phyloP scores from a whole-genome alignment of 768 basidiomycete genomes.

The Boletus sp. region DNA sequence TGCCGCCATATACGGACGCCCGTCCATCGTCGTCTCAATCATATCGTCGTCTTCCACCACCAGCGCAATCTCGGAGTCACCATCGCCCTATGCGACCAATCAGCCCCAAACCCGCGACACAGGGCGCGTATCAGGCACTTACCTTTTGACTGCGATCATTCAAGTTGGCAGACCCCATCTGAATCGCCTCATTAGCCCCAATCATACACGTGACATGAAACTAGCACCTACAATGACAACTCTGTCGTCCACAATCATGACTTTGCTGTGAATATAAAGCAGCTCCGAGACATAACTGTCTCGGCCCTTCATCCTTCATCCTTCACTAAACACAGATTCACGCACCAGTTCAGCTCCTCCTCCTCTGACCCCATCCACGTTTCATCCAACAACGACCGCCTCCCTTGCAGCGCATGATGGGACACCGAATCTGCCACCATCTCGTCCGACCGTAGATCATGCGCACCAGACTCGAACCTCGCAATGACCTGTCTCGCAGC shows the following conservation, averaged over 20 bases:
- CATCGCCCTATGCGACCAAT: slow-evolving; percentile 62
- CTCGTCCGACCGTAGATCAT: slow-evolving; percentile 51
- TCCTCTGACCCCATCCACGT: slow-evolving; percentile 79
- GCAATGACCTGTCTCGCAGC: slow-evolving; percentile 68
- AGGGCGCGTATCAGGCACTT: background rate
- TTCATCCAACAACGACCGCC: slow-evolving; percentile 65
- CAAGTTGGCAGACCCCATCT: slow-evolving; percentile 94
- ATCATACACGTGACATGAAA: background rate
- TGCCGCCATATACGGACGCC: slow-evolving; percentile 63
- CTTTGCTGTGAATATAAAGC: slow-evolving; percentile 80
- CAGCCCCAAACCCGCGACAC: slow-evolving; percentile 1
- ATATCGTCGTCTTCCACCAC: slow-evolving; percentile 87
- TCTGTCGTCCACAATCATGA: slow-evolving; percentile 94
- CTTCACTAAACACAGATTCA: slow-evolving; percentile 23
- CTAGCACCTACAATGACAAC: slow-evolving; percentile 70
- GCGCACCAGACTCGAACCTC: slow-evolving; percentile 68
- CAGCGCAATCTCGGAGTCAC: slow-evolving; percentile 92
- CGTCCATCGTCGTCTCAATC: slow-evolving; percentile 76
- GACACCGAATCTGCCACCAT: slow-evolving; percentile 72
- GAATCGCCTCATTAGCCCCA: background rate
- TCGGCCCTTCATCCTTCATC: slow-evolving; percentile 5
- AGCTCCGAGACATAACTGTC: slow-evolving; percentile 76
- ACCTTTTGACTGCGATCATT: slow-evolving; percentile 86
- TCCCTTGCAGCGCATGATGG: slow-evolving; percentile 73
- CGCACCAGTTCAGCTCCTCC: slow-evolving; percentile 78